Base-by-base conservation (phyloP, 2,329 filamentous ascomycete species). In the Magnaporthiopsis poae region DNA sequence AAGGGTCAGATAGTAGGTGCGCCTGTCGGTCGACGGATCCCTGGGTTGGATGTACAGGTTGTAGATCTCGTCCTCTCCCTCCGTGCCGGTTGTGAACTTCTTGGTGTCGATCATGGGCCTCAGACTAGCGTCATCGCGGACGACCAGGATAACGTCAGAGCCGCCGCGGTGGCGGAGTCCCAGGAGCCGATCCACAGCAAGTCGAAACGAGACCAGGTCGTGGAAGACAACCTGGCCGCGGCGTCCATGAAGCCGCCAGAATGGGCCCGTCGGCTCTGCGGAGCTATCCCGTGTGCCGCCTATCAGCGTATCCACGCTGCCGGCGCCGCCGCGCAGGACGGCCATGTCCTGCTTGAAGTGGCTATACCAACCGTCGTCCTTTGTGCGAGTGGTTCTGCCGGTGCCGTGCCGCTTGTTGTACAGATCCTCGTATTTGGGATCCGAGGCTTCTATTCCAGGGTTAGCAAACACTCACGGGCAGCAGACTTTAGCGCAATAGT, bases 141-240 rank as follows among this genome's bases (percentile, higher is more conserved):
- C 46, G 15, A n/a, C 18, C 11, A 65, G 33, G 2, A 36, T n/a
- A 1, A 33, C 56, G 4, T 39, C 36, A 56, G 15, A 35, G 25
- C 25, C 33, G 8, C n/a, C 56, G 15, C 64, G 56, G 0, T 1
- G 7, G 5, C 21, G 7, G 33, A 61, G 60, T 52, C 59, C 35
- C 31, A 65, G 64, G 21, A 65, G 64, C 21, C 52, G 64, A 7
- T 61, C 64, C 31, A 65, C 64, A 11, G 64, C 64, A n/a, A 33
- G 59, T 3, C 59, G 31, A 36, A 65, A 65, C 5, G 33, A 46
- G 15, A 1, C 9, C 11, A 64, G 18, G 3, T 31, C 25, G 9
- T 33, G 12, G 12, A 56, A 56, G 4, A 64, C 63, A 31, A 64
- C 59, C 29, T 64, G 63, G n/a, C 64, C 59, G 3, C 60, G 52